Evolutionary conservation across 169 alveolate species (phyloP).

Genomic region (Amoebophrya sp.): DNA sequence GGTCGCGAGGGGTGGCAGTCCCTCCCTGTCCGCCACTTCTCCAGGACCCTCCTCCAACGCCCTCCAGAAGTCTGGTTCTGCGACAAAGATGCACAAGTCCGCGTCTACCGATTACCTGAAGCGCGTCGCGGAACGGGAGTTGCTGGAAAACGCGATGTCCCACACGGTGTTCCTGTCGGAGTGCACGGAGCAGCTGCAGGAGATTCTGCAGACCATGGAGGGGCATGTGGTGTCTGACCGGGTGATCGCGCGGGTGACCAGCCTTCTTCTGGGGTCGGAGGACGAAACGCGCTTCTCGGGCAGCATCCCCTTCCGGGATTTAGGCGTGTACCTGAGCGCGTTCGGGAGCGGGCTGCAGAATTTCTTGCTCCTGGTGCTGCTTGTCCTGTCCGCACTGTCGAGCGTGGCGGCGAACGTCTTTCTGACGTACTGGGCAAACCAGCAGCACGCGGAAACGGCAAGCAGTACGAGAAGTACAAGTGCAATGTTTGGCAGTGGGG

Average conservation of each 20-base stretch:
- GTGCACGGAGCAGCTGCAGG: conserved; percentile 4
- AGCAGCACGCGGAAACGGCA: too few species aligned
- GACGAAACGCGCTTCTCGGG: not conserved
- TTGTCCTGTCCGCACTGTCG: not conserved
- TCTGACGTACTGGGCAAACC: not conserved
- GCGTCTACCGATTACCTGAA: too few species aligned
- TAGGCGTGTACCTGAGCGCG: not conserved
- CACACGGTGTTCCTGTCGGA: conserved; percentile 16
- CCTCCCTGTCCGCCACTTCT: too few species aligned
- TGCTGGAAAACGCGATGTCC: not conserved
- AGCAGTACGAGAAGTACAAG: too few species aligned
- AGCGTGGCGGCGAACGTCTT: not conserved
- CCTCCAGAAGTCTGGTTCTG: too few species aligned
- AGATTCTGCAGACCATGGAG: conserved; percentile 18
- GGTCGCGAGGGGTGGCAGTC: too few species aligned
- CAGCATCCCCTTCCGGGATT: not conserved
- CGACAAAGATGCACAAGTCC: too few species aligned
- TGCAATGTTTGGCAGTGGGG: too few species aligned
- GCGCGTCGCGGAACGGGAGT: not conserved
- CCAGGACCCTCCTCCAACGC: too few species aligned
- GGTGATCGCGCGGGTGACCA: conserved; percentile 9
- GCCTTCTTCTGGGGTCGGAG: not conserved
- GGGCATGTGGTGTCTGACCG: conserved; percentile 15
- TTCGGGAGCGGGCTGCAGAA: not conserved
- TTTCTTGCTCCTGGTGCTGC: not conserved